Conservation (phyloP, 805 yeast species). For the Saturnispora gosingensis region DNA sequence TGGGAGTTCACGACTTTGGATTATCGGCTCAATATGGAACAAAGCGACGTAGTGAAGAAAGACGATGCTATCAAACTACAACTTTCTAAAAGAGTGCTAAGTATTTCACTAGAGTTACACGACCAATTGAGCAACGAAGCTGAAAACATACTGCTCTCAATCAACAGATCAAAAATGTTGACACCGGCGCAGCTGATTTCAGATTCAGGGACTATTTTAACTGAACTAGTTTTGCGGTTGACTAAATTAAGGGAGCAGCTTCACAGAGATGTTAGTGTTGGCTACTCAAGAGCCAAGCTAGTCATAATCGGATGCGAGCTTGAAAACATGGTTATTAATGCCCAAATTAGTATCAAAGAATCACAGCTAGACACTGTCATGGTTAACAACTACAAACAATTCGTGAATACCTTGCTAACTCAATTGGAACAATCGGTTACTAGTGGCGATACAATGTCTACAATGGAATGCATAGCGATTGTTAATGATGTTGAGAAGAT, state of each 20-base stretch:
- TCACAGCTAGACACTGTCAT: conserved; percentile 1
- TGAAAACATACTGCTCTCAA: conserved; percentile 28
- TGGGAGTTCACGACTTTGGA: conserved; percentile 51
- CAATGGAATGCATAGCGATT: conserved; percentile 58
- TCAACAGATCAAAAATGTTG: conserved; percentile 31
- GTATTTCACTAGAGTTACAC: conserved; percentile 30
- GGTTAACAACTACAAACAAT: conserved; percentile 43
- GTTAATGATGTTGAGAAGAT: conserved; percentile 64
- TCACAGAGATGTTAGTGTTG: conserved; percentile 43
- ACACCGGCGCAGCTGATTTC: conserved; percentile 40
- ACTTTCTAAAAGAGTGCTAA: conserved; percentile 45
- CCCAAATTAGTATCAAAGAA: neutral
- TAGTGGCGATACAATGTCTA: conserved; percentile 44
- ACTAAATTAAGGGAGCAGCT: conserved; percentile 43
- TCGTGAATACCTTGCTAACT: conserved; percentile 47
- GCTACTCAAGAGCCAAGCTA: conserved; percentile 57
- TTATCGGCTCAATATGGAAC: conserved; percentile 22
- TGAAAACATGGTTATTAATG: conserved; percentile 23
- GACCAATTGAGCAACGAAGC: conserved; percentile 31
- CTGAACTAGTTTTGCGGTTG: conserved; percentile 35
- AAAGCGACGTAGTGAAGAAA: neutral
- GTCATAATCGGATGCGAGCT: conserved; percentile 57
- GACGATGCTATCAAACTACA: conserved; percentile 36
- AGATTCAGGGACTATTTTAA: conserved; percentile 43
- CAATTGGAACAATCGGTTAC: conserved; percentile 50